Evolutionary conservation across 371 early-diverging fungal species (phyloP), one percentile per base, ranked within the genome.

Genomic region (Mortierella sp.): DNA sequence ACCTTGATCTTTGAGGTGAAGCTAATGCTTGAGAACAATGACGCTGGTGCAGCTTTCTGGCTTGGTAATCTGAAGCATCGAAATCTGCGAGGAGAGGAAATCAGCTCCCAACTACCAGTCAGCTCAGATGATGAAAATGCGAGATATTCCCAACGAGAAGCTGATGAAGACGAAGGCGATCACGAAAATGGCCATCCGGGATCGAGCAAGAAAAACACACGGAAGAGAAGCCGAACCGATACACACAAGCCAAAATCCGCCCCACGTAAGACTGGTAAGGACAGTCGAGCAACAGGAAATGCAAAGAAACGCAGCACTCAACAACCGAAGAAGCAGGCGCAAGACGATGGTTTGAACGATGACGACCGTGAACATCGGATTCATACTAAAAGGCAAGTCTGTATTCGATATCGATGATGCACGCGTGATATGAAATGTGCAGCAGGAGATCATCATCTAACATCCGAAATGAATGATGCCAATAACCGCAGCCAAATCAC

Each of bases 1-100:
- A 84, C 74, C 39, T 84, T 95, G 9, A 80, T 95, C 19, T 92
- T 89, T 70, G 85, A 90, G 64, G 93, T 93, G 19, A 93, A 93
- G 52, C 82, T 86, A 54, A 65, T 95, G 78, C 73, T 94, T 58
- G 87, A 86, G 34, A 86, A 89, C 66, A 90, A 95, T 59, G 86
- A 89, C 51, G 86, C 83, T 0, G 47, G 76, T 0, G 84, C 82
- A 23, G 88, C 89, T 0, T 90, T 89, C 62, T 86, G 83, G 72
- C 64, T 90, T 47, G 91, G 90, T 80, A 64, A 65, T 9, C 61
- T 78, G 5, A 94, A 92, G 58, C 93, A 91, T 69, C 83, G 94
- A 19, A 90, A 91, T 66, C 74, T 94, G 49, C 81, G 82, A 0
- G 94, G 94, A 21, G 84, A 83, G 16, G 85, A 88, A 61, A 86